phyloP scores from a whole-genome alignment of 2,329 filamentous ascomycete genomes.

The Alternaria ethzedia region DNA sequence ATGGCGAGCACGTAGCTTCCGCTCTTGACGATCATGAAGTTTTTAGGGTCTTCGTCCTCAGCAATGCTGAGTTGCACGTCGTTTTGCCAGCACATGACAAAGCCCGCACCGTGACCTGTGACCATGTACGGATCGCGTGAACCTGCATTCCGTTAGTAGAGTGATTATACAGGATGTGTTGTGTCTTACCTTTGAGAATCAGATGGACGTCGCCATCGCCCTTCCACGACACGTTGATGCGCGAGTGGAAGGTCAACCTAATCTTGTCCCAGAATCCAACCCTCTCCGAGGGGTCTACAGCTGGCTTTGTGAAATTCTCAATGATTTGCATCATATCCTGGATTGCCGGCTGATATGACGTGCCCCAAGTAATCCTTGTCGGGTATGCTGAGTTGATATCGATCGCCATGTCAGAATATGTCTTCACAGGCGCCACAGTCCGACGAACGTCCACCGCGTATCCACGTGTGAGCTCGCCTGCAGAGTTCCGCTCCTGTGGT shows the following conservation, averaged over 20 bases:
- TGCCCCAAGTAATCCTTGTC: slow-evolving; percentile 94
- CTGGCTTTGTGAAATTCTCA: slow-evolving; percentile 95
- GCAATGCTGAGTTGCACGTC: slow-evolving; percentile 89
- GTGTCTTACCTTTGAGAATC: slow-evolving; percentile 76
- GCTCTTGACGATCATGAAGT: slow-evolving; percentile 95
- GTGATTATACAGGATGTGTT: background rate
- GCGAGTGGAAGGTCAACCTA: slow-evolving; percentile 89
- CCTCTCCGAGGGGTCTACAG: slow-evolving; percentile 88
- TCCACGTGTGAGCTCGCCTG: slow-evolving; percentile 66
- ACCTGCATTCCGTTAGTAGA: slow-evolving; percentile 47
- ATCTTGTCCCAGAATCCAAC: slow-evolving; percentile 99
- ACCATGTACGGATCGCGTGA: slow-evolving; percentile 92
- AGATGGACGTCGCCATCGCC: slow-evolving; percentile 95
- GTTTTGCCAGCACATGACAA: slow-evolving; percentile 98
- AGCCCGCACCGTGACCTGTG: slow-evolving; percentile 89
- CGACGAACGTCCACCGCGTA: slow-evolving; percentile 87
- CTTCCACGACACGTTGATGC: slow-evolving; percentile 88
- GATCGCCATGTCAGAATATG: slow-evolving; percentile 89
- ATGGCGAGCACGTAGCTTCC: slow-evolving; percentile 94
- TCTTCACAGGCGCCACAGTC: slow-evolving; percentile 94
- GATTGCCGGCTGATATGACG: slow-evolving; percentile 95
- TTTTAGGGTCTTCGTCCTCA: slow-evolving; percentile 82
- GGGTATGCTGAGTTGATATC: slow-evolving; percentile 93
- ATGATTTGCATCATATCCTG: slow-evolving; percentile 99
- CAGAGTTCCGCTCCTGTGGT: slow-evolving; percentile 65